Base-by-base conservation (phyloP, 805 yeast species). In the Metschnikowia peoriensis region DNA sequence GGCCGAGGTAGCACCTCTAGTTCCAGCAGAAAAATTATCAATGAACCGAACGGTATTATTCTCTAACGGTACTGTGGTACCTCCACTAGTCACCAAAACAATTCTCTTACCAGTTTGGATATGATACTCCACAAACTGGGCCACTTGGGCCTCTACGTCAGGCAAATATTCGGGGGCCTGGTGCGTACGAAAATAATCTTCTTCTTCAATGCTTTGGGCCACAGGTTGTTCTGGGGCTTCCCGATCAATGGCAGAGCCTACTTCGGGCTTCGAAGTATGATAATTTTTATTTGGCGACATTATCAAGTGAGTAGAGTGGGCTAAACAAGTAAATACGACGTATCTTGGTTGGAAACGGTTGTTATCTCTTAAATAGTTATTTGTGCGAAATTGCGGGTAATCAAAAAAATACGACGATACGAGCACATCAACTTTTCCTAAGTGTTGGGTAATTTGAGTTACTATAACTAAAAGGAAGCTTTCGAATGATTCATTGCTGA, bases 21-120 rank as follows among this genome's bases (percentile, higher is more conserved):
- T 94, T 27, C 99, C 99, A 27, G 98, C 98, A 58, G 94, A 85
- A 68, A 94, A 94, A 65, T 94, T 94, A 70, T 94, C 99, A 63
- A 94, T 91, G 69, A 94, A 94, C 49, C 99, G 73, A 7, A 94
- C 99, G 0, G 99, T 94, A 65, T 94, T 94, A 69, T 91, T 92
- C 64, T 94, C 99, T 58, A 94, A 74, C 0, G 99, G 99, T 0
- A 94, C 99, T 0, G 97, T 93, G 0, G 99, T 94, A 22, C 99
- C 99, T 27, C 99, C 99, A 8, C 93, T 84, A 0, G 99, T 94
- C 3, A 93, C 96, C 43, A 93, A 72, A 0, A 84, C 98, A 12
- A 93, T 80, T 45, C 78, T 81, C 49, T 77, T 74, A 4, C 73
- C 70, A 4, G 77, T 63, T 12, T 66, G 57, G 27, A 46, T 38